Evolutionary conservation across 2,329 filamentous ascomycete species (phyloP), one percentile per base, ranked within the genome.

Genomic region (Dichotomopilus funicola): DNA sequence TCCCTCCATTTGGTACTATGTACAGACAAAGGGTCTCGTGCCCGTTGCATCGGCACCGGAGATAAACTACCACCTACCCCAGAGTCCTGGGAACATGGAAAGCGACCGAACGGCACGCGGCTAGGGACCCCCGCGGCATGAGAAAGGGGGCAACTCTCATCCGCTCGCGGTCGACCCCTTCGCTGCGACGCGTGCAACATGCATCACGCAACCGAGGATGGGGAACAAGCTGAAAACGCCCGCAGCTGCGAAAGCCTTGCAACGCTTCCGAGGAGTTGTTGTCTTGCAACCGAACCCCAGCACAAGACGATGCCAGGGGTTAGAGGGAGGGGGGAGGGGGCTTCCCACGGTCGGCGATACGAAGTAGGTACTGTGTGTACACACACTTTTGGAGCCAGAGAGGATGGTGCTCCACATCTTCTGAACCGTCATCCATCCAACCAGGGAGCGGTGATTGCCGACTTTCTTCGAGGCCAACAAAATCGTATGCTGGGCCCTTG

Each of bases 361-460:
- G 36, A 38, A 12, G 36, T 12, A 42, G 11, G 31, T 47, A 47
- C 34, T 48, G 50, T 47, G 43, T 47, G 33, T 19, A 49, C 51
- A 27, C 19, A 54, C 55, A 48, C 51, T 51, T 38, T 48, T 43
- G 44, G 40, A 27, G 38, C 51, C 12, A 38, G 44, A 50, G 34
- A 35, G 43, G 19, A 40, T 27, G 33, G 35, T 47, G 46, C 55
- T 53, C 55, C 55, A 57, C 55, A 53, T 5, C 8, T 27, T 48
- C 44, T 38, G 46, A 47, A 48, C 35, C 47, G 19, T 35, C 37
- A 34, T 36, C 41, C 48, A 48, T 34, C 51, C 51, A 57, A 51
- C 51, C 55, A 51, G 37, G 49, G 41, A 33, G 35, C 49, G 40
- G 41, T 51, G 33, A 37, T 38, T 51, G 41, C 41, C 34, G 53